Percentiles rank a stretch among this genome's conserved stretches.
phyloP scores from a whole-genome alignment of 257 asterid species.

The Nicotiana noctiflora region DNA sequence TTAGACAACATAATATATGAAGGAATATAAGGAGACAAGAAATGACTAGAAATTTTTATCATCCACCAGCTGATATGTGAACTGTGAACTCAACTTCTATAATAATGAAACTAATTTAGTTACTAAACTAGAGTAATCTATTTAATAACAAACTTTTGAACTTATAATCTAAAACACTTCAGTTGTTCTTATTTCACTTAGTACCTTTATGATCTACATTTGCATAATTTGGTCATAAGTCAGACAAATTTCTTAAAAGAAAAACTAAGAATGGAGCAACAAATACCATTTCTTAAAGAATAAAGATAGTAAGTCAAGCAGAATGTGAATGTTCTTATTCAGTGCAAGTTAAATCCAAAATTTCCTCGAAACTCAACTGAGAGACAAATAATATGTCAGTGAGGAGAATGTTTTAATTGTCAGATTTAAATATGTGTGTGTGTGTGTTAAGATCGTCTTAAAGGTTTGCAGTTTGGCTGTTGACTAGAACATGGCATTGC shows the following conservation, averaged over 20 bases:
- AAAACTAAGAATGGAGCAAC: not conserved
- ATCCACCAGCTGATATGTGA: not conserved
- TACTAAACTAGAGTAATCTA: not conserved
- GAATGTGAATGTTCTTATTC: not conserved
- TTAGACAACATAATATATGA: not conserved
- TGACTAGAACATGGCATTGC: not conserved
- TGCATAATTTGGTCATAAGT: not conserved
- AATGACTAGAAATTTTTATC: not conserved
- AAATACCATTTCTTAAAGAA: not conserved
- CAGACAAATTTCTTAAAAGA: not conserved
- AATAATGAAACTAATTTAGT: not conserved
- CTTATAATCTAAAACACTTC: not conserved
- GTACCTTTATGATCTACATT: not conserved
- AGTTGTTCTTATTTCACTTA: not conserved
- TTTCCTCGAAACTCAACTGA: not conserved
- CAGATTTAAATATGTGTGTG: not conserved
- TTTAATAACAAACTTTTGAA: not conserved
- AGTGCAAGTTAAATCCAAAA: not conserved
- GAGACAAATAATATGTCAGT: not conserved
- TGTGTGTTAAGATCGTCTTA: not conserved
- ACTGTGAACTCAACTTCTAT: not conserved
- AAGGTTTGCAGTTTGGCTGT: not conserved
- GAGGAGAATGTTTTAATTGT: not conserved
- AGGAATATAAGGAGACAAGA: not conserved
- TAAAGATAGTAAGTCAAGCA: not conserved